Evolutionary conservation across 441 rosid genomes (phyloP), one percentile per base, ranked within the genome.

Genomic region (Corymbia citriodora): DNA sequence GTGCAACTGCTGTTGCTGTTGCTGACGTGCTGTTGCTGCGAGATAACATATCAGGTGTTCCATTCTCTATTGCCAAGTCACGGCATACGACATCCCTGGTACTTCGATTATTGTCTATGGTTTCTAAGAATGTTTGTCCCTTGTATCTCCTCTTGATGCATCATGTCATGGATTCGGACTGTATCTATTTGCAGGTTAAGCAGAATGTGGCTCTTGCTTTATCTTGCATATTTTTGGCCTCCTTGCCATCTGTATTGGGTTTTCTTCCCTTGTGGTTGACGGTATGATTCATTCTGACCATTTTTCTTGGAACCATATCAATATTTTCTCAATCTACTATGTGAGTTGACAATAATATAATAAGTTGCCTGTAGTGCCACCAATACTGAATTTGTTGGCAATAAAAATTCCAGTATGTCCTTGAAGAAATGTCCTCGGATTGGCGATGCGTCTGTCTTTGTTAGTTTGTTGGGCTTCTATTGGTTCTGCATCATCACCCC

Each of bases 1-100:
- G 99, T 95, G 98, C 97, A 91, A 96, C 99, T 27, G 99, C 99
- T 27, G 94, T 94, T 86, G 98, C 96, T 45, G 98, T 98, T 91
- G 99, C 98, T 17, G 98, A 97, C 90, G 95, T 96, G 92, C 93
- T 98, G 50, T 91, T 98, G 87, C 93, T 98, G 74, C 95, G 94
- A 82, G 95, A 97, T 91, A 95, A 96, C 89, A 94, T 98, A 91
- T 95, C 97, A 15, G 97, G 95, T 63, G 96, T 96, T 91, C 99
- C 99, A 49, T 97, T 97, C 92, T 96, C 98, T 89, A 93, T 98
- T 25, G 97, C 97, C 74, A 98, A 98, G 92, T 95, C 99, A 40
- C 96, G 93, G 90, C 99, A 97, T 89, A 97, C 98, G 70, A 95
- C 97, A 88, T 96, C 95, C 89, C 92, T 98, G 94, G 98, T 97